phyloP scores from a whole-genome alignment of 768 basidiomycete genomes.

The Auricularia auricula-judae region DNA sequence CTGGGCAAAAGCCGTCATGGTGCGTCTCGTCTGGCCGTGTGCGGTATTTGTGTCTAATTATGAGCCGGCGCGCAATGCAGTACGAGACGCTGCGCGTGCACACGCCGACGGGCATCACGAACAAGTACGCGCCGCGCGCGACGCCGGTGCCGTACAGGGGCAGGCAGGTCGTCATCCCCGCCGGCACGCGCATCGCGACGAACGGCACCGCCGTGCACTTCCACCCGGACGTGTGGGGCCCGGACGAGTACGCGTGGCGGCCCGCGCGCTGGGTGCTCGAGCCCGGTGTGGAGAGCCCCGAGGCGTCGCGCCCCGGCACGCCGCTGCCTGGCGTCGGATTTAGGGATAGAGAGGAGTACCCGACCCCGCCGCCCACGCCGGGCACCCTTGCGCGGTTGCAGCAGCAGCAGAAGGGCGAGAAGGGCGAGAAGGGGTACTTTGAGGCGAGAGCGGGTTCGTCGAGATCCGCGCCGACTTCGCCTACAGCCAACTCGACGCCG shows the following conservation, averaged over 20 bases:
- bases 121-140: slow-evolving; percentile 1
- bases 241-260: not conserved
- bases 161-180: not conserved
- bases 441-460: too few species aligned
- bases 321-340: not conserved
- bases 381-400: not conserved
- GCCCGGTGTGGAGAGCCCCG: not conserved
- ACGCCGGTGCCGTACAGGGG: slow-evolving; percentile 1
- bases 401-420: not conserved
- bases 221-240: slow-evolving; percentile 5
- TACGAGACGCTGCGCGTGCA: slow-evolving; percentile 4
- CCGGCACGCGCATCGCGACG: slow-evolving; percentile 1
- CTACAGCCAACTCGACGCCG: not conserved
- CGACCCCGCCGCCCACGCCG: not conserved
- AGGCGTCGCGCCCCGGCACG: not conserved
- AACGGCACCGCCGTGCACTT: slow-evolving; percentile 4
- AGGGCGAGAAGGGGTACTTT: not conserved
- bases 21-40: not conserved
- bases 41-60: not conserved
- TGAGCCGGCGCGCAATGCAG: not conserved
- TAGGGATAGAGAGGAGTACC: not conserved
- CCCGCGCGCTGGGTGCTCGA: slow-evolving; percentile 3
- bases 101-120: slow-evolving; percentile 4
- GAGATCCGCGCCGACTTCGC: too few species aligned
- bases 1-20: slow-evolving; percentile 1